phyloP scores from a whole-genome alignment of 768 basidiomycete genomes.

The Termitomyces sp. region DNA sequence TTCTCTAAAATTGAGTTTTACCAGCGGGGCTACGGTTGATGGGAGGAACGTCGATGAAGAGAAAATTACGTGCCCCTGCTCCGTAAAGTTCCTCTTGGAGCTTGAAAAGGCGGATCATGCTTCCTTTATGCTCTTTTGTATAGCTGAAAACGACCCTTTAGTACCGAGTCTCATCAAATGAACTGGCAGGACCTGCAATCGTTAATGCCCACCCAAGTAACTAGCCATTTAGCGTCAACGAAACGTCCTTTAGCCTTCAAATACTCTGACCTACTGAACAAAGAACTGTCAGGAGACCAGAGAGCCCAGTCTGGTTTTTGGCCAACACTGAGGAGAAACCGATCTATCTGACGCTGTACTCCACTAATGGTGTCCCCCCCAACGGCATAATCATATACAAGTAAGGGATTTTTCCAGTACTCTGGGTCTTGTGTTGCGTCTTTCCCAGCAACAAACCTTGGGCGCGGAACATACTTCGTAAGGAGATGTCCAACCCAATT shows the following conservation, averaged over 20 bases:
- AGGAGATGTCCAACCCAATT: slow-evolving; percentile 69
- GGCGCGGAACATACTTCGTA: slow-evolving; percentile 38
- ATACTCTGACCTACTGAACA: slow-evolving; percentile 41
- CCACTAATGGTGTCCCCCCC: slow-evolving; percentile 49
- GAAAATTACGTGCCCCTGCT: slow-evolving; percentile 51
- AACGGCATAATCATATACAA: slow-evolving; percentile 58
- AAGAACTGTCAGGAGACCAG: slow-evolving; percentile 41
- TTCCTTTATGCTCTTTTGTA: slow-evolving; percentile 18
- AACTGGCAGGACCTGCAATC: slow-evolving; percentile 47
- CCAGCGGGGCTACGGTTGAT: slow-evolving; percentile 49
- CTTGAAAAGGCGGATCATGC: slow-evolving; percentile 37
- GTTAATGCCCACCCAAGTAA: slow-evolving; percentile 69
- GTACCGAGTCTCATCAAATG: slow-evolving; percentile 10
- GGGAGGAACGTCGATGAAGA: slow-evolving; percentile 61
- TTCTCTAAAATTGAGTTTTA: slow-evolving; percentile 12
- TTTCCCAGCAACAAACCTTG: slow-evolving; percentile 29
- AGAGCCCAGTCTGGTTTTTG: slow-evolving; percentile 34
- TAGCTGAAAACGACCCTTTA: slow-evolving; percentile 16
- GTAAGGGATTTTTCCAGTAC: slow-evolving; percentile 33
- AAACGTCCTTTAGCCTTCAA: background rate
- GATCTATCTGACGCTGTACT: slow-evolving; percentile 38
- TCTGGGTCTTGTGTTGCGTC: slow-evolving; percentile 26
- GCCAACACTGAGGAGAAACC: slow-evolving; percentile 40
- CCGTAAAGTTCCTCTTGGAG: slow-evolving; percentile 49
- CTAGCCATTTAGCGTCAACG: slow-evolving; percentile 27